Evolutionary conservation across 176 grass and related monocot species (phyloP).

Genomic region (Oryza coarctata): DNA sequence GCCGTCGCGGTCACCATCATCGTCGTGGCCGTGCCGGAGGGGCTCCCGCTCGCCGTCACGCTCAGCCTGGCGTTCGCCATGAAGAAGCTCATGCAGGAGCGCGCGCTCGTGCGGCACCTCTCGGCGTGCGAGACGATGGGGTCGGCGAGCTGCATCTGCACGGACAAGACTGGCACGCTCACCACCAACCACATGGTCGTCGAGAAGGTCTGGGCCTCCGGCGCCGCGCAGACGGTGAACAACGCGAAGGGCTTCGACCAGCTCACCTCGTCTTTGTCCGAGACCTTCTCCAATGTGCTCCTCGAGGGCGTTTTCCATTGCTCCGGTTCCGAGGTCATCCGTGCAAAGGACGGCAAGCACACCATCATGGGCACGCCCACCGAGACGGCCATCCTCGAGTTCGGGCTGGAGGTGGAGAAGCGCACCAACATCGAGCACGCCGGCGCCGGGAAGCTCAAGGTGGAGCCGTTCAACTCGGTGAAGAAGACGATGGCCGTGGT

Average conservation of each 20-base stretch:
- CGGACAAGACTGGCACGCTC: slow-evolving; percentile 90
- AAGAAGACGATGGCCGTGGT: slow-evolving; percentile 89
- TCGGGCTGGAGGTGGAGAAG: slow-evolving; percentile 76
- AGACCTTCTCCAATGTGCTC: slow-evolving; percentile 54
- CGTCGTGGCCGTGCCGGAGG: slow-evolving; percentile 93
- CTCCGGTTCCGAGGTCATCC: slow-evolving; percentile 80
- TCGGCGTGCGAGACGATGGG: slow-evolving; percentile 99
- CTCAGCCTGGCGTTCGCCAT: slow-evolving; percentile 96
- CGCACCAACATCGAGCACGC: slow-evolving; percentile 23
- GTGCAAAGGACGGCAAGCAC: slow-evolving; percentile 58
- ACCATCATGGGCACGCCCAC: slow-evolving; percentile 89
- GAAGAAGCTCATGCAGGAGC: slow-evolving; percentile 93
- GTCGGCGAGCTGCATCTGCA: slow-evolving; percentile 93
- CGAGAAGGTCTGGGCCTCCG: slow-evolving; percentile 77
- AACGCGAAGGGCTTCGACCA: slow-evolving; percentile 45
- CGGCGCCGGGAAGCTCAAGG: slow-evolving; percentile 54
- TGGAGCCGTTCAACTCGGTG: slow-evolving; percentile 94
- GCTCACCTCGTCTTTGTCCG: slow-evolving; percentile 47
- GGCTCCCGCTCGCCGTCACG: slow-evolving; percentile 87
- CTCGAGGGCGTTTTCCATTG: slow-evolving; percentile 78
- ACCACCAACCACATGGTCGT: slow-evolving; percentile 99
- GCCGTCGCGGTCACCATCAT: slow-evolving; percentile 87
- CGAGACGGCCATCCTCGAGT: slow-evolving; percentile 85
- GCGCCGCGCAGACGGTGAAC: slow-evolving; percentile 52
- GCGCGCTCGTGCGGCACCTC: slow-evolving; percentile 85